A percentile compares a stretch with the other conserved stretches of the same genome.
phyloP scores from a whole-genome alignment of 805 yeast species.

The Clavispora asparagi region DNA sequence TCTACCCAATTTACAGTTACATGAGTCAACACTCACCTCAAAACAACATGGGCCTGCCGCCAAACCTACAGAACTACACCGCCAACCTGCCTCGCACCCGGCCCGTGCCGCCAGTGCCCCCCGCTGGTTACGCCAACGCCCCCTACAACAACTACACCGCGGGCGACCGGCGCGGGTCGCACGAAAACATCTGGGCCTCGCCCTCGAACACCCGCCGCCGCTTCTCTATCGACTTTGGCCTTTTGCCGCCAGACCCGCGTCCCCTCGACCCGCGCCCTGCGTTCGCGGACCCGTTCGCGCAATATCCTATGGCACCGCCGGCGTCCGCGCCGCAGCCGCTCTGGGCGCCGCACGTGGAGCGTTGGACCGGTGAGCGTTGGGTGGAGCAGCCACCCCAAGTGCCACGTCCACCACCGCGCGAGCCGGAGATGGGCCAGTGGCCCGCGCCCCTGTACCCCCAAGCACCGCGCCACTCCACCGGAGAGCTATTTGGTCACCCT shows the following conservation, averaged over 20 bases:
- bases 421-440: background rate
- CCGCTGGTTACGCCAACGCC: background rate
- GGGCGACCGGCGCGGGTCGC: slow-evolving; percentile 2
- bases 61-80: background rate
- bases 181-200: slow-evolving; percentile 8
- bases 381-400: background rate
- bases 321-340: background rate
- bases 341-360: slow-evolving; percentile 3
- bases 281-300: background rate
- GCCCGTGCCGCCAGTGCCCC: background rate
- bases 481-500: background rate
- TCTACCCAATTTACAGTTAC: too few species aligned
- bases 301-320: background rate
- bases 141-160: background rate
- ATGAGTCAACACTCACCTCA: background rate
- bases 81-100: background rate
- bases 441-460: background rate
- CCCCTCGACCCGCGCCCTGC: background rate
- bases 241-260: background rate
- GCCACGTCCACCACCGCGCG: background rate
- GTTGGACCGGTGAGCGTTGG: background rate
- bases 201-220: slow-evolving; percentile 2
- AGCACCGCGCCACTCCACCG: background rate
- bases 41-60: background rate
- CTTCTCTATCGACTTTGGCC: slow-evolving; percentile 6